Percentiles rank a stretch among this genome's conserved stretches.
These are phyloP conservation scores for Eleusine coracana DNA, from an alignment of 176 grass and related monocot species.

Conservation along the genomic window DNA sequence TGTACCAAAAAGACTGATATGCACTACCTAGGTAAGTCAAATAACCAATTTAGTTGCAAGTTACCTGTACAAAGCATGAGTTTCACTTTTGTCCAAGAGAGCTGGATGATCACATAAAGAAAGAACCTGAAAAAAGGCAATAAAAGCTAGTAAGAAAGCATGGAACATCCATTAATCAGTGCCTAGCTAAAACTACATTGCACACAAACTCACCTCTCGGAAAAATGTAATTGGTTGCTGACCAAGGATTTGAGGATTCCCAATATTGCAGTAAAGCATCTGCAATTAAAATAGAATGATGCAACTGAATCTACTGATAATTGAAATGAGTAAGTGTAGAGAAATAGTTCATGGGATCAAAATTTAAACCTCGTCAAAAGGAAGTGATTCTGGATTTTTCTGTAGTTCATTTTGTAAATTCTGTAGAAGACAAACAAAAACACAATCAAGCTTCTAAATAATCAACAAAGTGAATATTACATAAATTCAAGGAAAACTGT, in stretches of 20 bases:
- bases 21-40: background rate
- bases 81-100: constrained; percentile 90
- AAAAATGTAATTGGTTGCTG: constrained; percentile 96
- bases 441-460: constrained; percentile 19
- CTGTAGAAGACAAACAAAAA: constrained; percentile 54
- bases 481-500: background rate
- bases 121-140: constrained; percentile 65
- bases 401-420: constrained; percentile 81
- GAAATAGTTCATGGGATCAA: background rate
- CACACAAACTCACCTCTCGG: constrained; percentile 68
- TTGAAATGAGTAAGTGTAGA: background rate
- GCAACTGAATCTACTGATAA: constrained; percentile 16
- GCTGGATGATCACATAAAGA: constrained; percentile 75
- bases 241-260: constrained; percentile 92
- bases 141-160: constrained; percentile 36
- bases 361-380: constrained; percentile 80
- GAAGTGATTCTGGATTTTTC: constrained; percentile 79
- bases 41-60: constrained; percentile 12
- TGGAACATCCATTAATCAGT: constrained; percentile 26
- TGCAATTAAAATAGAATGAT: constrained; percentile 37
- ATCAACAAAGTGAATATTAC: background rate
- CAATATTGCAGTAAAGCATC: constrained; percentile 95
- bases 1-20: background rate
- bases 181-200: constrained; percentile 18
- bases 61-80: constrained; percentile 91